These are phyloP conservation scores for Coemansia guatemalensis DNA, from an alignment of 192 early-diverging fungal species.

Conservation along the genomic window DNA sequence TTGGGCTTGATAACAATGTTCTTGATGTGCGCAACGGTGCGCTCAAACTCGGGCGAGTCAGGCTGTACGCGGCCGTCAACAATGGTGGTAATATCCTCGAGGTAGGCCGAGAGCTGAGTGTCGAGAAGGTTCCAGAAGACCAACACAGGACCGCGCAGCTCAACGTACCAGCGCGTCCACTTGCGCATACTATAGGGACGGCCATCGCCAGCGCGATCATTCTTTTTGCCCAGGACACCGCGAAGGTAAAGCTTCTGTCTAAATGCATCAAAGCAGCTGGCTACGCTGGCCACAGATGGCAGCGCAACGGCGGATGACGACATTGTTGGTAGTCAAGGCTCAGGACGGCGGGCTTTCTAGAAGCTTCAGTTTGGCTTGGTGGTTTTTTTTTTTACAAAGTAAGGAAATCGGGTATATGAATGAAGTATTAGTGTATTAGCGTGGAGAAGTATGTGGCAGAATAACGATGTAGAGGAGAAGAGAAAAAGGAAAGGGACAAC, in stretches of 20 bases:
- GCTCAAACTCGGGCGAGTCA: conserved; percentile 49
- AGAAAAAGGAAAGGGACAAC: background rate
- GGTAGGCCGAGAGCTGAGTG: conserved; percentile 51
- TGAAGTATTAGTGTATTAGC: conserved; percentile 1
- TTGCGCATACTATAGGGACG: conserved; percentile 59
- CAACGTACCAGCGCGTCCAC: conserved; percentile 74
- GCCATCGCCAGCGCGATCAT: conserved; percentile 62
- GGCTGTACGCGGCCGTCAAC: conserved; percentile 46
- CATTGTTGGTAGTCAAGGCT: conserved; percentile 15
- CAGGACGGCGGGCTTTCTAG: background rate
- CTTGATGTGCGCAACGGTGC: conserved; percentile 52
- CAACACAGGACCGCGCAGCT: conserved; percentile 68
- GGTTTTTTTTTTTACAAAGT: background rate
- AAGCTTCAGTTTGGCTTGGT: conserved; percentile 1
- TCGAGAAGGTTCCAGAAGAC: conserved; percentile 61
- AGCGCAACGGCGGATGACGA: conserved; percentile 21
- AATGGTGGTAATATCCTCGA: conserved; percentile 53
- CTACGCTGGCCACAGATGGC: conserved; percentile 39
- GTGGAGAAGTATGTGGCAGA: background rate
- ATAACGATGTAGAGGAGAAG: background rate
- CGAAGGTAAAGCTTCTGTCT: conserved; percentile 68
- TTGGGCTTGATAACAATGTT: conserved; percentile 57
- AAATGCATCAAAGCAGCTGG: conserved; percentile 62
- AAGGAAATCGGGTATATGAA: background rate
- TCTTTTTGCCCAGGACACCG: conserved; percentile 73